Evolutionary conservation across 371 early-diverging fungal genomes (phyloP).

Genomic region (Syncephalastrum monosporum): DNA sequence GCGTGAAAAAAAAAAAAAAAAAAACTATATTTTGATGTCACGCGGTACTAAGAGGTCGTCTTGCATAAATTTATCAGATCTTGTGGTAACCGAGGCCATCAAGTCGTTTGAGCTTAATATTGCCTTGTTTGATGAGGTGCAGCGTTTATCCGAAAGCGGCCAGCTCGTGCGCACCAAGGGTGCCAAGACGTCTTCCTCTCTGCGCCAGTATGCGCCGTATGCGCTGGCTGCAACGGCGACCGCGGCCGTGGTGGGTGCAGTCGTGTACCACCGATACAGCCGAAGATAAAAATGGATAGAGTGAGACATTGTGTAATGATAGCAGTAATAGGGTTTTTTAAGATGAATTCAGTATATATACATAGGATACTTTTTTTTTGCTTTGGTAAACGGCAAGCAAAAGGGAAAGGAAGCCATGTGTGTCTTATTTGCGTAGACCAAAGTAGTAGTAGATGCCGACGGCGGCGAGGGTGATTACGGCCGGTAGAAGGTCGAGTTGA

Average conservation of each 20-base stretch:
- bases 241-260: no score
- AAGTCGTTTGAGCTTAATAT: slow-evolving; percentile 48
- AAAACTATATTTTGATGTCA: slow-evolving; percentile 1
- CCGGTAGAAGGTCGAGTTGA: slow-evolving; percentile 57
- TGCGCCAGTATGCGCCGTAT: background rate
- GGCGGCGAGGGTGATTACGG: slow-evolving; percentile 42
- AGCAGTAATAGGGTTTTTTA: no score
- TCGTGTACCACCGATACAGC: no score
- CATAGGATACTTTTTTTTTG: no score
- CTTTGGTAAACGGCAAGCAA: background rate
- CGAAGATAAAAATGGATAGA: no score
- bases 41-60: background rate
- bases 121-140: slow-evolving; percentile 48
- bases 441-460: slow-evolving; percentile 55
- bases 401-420: background rate
- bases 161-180: slow-evolving; percentile 19
- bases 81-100: slow-evolving; percentile 43
- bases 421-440: slow-evolving; percentile 28
- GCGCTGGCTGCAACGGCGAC: background rate
- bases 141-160: slow-evolving; percentile 32
- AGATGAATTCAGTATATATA: no score
- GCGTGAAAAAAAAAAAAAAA: no score
- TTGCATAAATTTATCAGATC: slow-evolving; percentile 18
- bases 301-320: no score
- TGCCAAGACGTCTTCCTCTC: background rate